These are phyloP conservation scores for Corchorus olitorius DNA, from an alignment of 345 rosid genomes.

Conservation along the genomic window DNA sequence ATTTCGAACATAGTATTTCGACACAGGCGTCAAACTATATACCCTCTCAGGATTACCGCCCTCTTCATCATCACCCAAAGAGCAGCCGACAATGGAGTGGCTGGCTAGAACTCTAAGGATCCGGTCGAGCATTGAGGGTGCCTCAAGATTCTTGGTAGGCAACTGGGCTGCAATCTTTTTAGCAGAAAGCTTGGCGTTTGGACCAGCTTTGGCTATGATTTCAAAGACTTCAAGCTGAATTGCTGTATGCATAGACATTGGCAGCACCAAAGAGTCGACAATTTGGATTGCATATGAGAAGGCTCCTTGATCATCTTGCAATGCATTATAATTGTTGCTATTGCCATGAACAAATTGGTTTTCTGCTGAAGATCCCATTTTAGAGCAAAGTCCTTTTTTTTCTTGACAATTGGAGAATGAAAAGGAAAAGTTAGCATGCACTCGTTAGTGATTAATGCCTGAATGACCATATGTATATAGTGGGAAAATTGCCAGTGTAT, in stretches of 20 bases:
- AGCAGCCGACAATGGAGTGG: constrained; percentile 32
- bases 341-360: no score
- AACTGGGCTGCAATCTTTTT: constrained; percentile 34
- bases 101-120: constrained; percentile 36
- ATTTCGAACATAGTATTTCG: constrained; percentile 34
- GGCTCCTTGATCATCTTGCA: neutral
- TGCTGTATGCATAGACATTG: constrained; percentile 35
- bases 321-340: no score
- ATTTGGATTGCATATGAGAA: constrained; percentile 28
- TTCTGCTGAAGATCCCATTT: no score
- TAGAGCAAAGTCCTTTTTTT: no score
- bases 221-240: constrained; percentile 37
- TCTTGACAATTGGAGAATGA: no score
- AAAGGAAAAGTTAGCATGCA: no score
- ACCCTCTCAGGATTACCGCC: neutral
- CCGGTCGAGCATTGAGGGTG: constrained; percentile 36
- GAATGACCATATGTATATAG: no score
- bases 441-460: no score
- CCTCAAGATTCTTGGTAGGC: constrained; percentile 23
- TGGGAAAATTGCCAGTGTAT: no score
- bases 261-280: constrained; percentile 14
- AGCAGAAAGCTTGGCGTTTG: constrained; percentile 31
- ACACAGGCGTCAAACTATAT: constrained; percentile 28
- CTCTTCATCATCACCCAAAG: constrained; percentile 1
- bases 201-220: constrained; percentile 37